A percentile compares a stretch with the other conserved stretches of the same genome.
phyloP scores from a whole-genome alignment of 2,329 filamentous ascomycete genomes.

The Penicillium sp. region DNA sequence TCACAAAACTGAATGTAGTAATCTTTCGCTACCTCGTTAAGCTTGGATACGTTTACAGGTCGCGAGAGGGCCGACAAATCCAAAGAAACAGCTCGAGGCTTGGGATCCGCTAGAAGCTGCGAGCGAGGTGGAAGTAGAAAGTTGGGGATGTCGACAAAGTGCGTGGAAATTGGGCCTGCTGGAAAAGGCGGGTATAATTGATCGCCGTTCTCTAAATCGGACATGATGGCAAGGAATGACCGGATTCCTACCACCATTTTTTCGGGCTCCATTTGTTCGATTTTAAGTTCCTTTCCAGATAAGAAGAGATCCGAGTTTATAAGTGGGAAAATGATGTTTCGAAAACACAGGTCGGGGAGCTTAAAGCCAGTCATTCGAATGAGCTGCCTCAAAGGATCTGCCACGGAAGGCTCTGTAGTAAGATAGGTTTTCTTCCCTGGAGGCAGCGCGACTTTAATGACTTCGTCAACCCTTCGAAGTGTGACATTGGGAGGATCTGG shows the following conservation, averaged over 20 bases:
- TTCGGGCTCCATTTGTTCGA: conserved; percentile 92
- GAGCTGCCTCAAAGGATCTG: conserved; percentile 87
- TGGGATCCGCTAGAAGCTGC: conserved; percentile 34
- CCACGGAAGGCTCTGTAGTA: conserved; percentile 76
- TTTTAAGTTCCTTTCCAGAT: conserved; percentile 70
- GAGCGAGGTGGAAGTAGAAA: conserved; percentile 34
- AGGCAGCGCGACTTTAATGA: conserved; percentile 79
- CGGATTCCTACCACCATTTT: conserved; percentile 96
- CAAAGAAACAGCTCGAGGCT: conserved; percentile 24
- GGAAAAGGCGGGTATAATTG: conserved; percentile 79
- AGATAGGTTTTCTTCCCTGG: conserved; percentile 74
- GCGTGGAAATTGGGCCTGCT: conserved; percentile 49
- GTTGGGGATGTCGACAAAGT: conserved; percentile 33
- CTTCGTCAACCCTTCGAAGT: conserved; percentile 80
- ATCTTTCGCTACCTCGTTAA: conserved; percentile 74
- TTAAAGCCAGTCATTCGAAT: conserved; percentile 93
- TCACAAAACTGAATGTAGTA: conserved; percentile 91
- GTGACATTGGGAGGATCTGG: conserved; percentile 66
- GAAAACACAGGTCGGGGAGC: conserved; percentile 89
- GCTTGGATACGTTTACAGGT: conserved; percentile 56
- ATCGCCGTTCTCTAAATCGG: conserved; percentile 82
- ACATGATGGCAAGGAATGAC: conserved; percentile 88
- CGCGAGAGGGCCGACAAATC: conserved; percentile 33
- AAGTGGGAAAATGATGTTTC: conserved; percentile 86
- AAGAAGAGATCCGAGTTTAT: conserved; percentile 89